Evolutionary conservation across 495 filamentous ascomycete species (phyloP).

Genomic region (Immersiella caudata): DNA sequence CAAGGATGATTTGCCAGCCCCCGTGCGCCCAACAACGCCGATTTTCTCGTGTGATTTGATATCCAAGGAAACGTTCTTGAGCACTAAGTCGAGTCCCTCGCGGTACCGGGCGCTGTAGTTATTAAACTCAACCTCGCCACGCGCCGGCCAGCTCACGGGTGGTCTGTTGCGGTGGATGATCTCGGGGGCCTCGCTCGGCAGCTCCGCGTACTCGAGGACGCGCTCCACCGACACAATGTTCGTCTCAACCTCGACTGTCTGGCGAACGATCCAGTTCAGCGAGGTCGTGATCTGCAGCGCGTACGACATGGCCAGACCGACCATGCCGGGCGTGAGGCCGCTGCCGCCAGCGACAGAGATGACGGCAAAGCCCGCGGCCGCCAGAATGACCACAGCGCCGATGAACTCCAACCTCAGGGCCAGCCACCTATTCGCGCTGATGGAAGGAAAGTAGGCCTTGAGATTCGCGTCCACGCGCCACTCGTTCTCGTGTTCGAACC

Average conservation of each 20-base stretch:
- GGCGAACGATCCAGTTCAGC: constrained; percentile 99
- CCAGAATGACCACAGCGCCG: constrained; percentile 90
- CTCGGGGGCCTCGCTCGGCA: constrained; percentile 95
- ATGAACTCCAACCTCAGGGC: constrained; percentile 96
- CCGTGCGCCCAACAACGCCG: constrained; percentile 94
- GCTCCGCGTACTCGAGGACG: constrained; percentile 90
- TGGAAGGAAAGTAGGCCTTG: constrained; percentile 93
- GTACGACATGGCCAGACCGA: constrained; percentile 95
- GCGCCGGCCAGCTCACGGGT: constrained; percentile 86
- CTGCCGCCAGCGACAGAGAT: constrained; percentile 75
- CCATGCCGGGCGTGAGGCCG: constrained; percentile 71
- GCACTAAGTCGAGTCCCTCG: constrained; percentile 81
- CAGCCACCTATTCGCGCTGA: constrained; percentile 95
- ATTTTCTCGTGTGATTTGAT: constrained; percentile 98
- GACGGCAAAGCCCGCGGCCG: constrained; percentile 80
- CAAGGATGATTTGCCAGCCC: constrained; percentile 94
- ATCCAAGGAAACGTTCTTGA: constrained; percentile 87
- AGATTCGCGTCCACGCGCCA: constrained; percentile 97
- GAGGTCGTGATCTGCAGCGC: constrained; percentile 96
- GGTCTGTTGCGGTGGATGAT: constrained; percentile 87
- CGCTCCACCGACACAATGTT: constrained; percentile 99
- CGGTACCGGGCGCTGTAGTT: constrained; percentile 95
- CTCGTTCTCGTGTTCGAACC: constrained; percentile 93
- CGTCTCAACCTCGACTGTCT: constrained; percentile 98
- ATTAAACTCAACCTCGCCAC: constrained; percentile 87